Conservation (phyloP, 306 rosid species). For the Glycine latifolia region DNA sequence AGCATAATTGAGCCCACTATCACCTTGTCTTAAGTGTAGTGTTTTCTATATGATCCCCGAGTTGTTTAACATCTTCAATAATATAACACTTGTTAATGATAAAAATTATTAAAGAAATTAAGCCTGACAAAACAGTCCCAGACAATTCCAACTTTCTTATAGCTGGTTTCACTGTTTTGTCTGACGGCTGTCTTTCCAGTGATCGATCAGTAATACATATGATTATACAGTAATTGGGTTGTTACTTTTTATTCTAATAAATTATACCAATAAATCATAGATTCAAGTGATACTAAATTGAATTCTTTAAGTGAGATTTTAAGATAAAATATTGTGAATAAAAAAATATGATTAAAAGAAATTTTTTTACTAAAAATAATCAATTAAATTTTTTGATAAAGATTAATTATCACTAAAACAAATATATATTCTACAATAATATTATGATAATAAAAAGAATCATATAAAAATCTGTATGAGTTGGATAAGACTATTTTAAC, state of each 20-base stretch:
- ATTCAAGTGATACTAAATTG: too few relatives aligned
- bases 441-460: too few relatives aligned
- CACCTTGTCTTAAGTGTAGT: conserved; percentile 41
- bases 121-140: neutral
- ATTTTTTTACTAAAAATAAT: too few relatives aligned
- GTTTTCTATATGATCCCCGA: neutral
- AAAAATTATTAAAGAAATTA: conserved; percentile 4
- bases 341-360: too few relatives aligned
- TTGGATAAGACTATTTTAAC: too few relatives aligned
- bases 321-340: too few relatives aligned
- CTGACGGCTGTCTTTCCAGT: conserved; percentile 47
- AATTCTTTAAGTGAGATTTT: too few relatives aligned
- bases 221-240: neutral
- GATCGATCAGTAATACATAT: neutral
- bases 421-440: too few relatives aligned
- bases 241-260: neutral
- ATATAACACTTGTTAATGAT: neutral
- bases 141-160: conserved; percentile 34
- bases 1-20: conserved; percentile 51
- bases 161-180: conserved; percentile 46
- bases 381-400: too few relatives aligned
- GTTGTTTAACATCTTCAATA: conserved; percentile 29
- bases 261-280: too few relatives aligned
- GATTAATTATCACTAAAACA: too few relatives aligned
- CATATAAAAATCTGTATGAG: too few relatives aligned